These are phyloP conservation scores for Pseudevernia furfuracea DNA, from an alignment of 495 filamentous ascomycete species.

Conservation along the genomic window DNA sequence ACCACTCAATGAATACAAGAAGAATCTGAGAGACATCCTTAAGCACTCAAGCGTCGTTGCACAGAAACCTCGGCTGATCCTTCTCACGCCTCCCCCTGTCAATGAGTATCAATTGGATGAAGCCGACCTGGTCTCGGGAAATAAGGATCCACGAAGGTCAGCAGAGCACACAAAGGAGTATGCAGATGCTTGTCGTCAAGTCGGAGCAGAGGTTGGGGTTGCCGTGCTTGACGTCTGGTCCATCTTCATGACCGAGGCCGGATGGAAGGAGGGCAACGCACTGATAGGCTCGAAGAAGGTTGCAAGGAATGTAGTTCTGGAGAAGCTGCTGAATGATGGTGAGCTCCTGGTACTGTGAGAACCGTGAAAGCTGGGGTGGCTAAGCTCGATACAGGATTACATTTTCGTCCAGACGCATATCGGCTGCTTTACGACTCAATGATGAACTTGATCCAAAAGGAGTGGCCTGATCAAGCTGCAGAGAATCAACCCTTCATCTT, in stretches of 20 bases:
- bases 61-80: constrained; percentile 64
- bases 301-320: constrained; percentile 42
- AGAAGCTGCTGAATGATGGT: constrained; percentile 55
- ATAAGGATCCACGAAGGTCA: constrained; percentile 47
- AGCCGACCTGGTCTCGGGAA: constrained; percentile 45
- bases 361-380: neutral
- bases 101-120: constrained; percentile 61
- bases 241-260: constrained; percentile 56
- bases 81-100: constrained; percentile 73
- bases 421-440: constrained; percentile 49
- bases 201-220: constrained; percentile 55
- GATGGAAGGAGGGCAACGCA: constrained; percentile 52
- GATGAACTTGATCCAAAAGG: constrained; percentile 43
- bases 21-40: constrained; percentile 62
- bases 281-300: constrained; percentile 47
- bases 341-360: constrained; percentile 19
- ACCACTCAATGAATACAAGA: constrained; percentile 61
- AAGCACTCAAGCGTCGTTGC: constrained; percentile 57
- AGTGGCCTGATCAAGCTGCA: constrained; percentile 55
- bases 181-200: constrained; percentile 58
- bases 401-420: constrained; percentile 57
- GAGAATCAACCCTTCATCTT: constrained; percentile 45
- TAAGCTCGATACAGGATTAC: constrained; percentile 43
- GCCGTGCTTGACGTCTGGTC: constrained; percentile 69
- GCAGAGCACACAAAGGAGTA: constrained; percentile 60